Conservation (phyloP, 2,329 filamentous ascomycete genomes). For the Fusarium chaquense region DNA sequence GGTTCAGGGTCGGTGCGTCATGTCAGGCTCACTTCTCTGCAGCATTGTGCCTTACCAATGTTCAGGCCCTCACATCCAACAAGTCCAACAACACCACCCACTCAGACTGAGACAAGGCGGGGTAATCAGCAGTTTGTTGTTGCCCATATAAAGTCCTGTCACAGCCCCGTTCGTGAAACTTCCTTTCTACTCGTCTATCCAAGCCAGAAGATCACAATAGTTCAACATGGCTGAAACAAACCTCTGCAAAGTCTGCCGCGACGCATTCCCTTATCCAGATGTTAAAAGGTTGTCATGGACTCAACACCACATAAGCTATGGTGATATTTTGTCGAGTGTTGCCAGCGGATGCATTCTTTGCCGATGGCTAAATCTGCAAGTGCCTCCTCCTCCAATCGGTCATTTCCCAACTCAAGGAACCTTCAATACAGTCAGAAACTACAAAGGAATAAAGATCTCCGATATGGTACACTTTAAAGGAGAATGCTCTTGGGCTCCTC, state of each 20-base stretch:
- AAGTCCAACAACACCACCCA: no score
- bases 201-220: no score
- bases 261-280: accelerated
- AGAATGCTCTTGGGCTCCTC: not conserved
- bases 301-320: not conserved
- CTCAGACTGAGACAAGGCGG: no score
- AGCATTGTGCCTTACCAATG: no score
- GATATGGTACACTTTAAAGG: not conserved
- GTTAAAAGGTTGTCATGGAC: not conserved
- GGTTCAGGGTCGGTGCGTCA: no score
- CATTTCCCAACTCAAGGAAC: accelerated
- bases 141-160: no score
- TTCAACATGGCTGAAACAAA: not conserved
- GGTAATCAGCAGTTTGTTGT: no score
- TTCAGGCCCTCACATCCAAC: no score
- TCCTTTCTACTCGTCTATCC: no score
- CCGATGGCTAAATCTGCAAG: not conserved
- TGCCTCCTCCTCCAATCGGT: not conserved
- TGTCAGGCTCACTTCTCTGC: no score
- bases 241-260: not conserved
- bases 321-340: not conserved
- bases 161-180: no score
- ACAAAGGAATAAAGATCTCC: accelerated
- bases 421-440: not conserved
- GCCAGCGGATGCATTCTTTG: not conserved